Evolutionary conservation across 2,329 filamentous ascomycete species (phyloP).

Genomic region (Emericellopsis cladophorae): DNA sequence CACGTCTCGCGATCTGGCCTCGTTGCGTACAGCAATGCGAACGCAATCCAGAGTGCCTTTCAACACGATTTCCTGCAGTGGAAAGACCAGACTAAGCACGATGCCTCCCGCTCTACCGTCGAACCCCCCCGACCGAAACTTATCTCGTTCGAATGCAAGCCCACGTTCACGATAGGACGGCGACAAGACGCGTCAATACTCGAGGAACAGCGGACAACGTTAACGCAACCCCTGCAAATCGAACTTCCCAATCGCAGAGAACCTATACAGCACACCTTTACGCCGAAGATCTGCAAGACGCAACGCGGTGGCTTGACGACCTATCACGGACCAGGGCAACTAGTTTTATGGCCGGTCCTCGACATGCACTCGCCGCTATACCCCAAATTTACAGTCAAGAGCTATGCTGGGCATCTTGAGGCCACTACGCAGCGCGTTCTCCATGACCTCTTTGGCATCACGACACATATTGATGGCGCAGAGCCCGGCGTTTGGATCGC

Average conservation of each 20-base stretch:
- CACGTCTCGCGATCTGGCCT: constrained; percentile 10
- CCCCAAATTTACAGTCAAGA: constrained; percentile 50
- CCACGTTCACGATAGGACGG: constrained; percentile 83
- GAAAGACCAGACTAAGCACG: constrained; percentile 7
- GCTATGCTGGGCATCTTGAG: constrained; percentile 71
- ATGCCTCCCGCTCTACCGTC: constrained; percentile 1
- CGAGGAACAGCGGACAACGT: constrained; percentile 26
- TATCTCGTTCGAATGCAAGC: constrained; percentile 69
- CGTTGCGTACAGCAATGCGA: constrained; percentile 17
- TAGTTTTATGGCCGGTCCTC: constrained; percentile 86
- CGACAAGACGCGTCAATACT: constrained; percentile 48
- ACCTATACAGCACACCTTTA: constrained; percentile 18
- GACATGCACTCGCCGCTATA: constrained; percentile 54
- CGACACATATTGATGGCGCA: constrained; percentile 46
- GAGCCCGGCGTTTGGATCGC: constrained; percentile 78
- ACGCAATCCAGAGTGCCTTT: constrained; percentile 11
- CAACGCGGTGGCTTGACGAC: constrained; percentile 84
- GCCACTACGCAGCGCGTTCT: constrained; percentile 59
- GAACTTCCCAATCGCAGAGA: constrained; percentile 6
- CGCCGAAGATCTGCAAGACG: constrained; percentile 54
- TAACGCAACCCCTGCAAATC: constrained; percentile 27
- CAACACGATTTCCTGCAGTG: constrained; percentile 3
- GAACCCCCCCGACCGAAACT: constrained; percentile 52
- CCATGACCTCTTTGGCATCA: constrained; percentile 39
- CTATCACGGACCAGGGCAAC: constrained; percentile 88